Conservation (phyloP, 352 stramenopile species). For the Blastocystis sp. region DNA sequence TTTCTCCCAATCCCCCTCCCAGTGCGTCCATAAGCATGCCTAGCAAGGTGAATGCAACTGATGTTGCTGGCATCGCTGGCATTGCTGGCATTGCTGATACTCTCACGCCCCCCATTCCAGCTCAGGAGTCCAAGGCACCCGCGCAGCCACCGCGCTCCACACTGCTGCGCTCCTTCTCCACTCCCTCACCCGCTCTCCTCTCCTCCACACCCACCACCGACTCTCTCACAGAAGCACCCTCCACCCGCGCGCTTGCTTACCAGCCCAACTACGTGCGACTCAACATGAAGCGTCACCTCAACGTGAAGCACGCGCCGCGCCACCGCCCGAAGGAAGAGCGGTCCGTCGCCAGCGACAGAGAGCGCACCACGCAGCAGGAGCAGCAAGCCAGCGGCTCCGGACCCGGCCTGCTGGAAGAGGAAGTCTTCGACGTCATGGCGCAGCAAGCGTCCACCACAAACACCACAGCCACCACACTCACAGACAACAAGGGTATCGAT, state of each 20-base stretch:
- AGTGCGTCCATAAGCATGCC: too few relatives aligned
- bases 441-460: not conserved
- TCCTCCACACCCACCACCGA: not conserved
- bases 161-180: not conserved
- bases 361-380: not conserved
- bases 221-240: not conserved
- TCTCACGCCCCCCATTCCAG: not conserved
- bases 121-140: not conserved
- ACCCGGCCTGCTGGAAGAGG: conserved; percentile 23
- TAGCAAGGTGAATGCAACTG: too few relatives aligned
- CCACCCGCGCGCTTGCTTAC: not conserved
- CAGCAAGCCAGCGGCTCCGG: not conserved
- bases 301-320: conserved; percentile 23
- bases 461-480: too few relatives aligned
- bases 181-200: not conserved
- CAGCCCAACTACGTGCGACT: conserved; percentile 48
- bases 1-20: too few relatives aligned
- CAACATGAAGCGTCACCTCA: conserved; percentile 60
- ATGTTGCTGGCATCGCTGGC: too few relatives aligned
- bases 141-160: not conserved
- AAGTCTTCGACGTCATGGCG: conserved; percentile 19
- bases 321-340: not conserved
- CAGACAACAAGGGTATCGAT: not conserved
- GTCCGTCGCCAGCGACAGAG: not conserved
- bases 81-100: too few relatives aligned